These are phyloP conservation scores for Colletotrichum liriopes DNA, from an alignment of 2,329 filamentous ascomycete species.

Conservation along the genomic window DNA sequence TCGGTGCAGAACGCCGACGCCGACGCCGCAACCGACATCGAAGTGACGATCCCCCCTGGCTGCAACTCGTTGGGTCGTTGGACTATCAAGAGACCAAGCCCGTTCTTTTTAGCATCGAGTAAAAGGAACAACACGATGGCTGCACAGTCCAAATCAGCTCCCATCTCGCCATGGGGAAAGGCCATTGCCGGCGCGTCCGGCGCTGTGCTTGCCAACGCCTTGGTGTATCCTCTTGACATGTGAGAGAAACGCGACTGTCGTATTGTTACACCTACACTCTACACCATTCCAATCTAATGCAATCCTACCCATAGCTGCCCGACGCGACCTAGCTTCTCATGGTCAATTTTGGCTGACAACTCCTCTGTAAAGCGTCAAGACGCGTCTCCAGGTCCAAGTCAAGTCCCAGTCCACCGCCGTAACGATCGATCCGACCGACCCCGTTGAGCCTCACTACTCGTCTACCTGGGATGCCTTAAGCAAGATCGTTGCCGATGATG, in stretches of 20 bases:
- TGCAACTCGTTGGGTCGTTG: background rate
- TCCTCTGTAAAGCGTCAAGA: conserved; percentile 82
- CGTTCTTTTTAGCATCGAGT: background rate
- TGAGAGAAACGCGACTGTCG: conserved; percentile 64
- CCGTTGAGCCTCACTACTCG: conserved; percentile 80
- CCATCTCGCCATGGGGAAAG: conserved; percentile 91
- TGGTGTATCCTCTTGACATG: conserved; percentile 98
- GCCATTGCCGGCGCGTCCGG: conserved; percentile 94
- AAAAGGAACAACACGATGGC: conserved; percentile 57
- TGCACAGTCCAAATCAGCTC: conserved; percentile 74
- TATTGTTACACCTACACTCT: background rate
- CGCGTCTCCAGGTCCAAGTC: conserved; percentile 93
- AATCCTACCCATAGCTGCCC: background rate
- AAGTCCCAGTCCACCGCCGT: conserved; percentile 69
- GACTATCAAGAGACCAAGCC: background rate
- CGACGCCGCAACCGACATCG: conserved; percentile 48
- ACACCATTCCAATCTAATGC: background rate
- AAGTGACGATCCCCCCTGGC: conserved; percentile 14
- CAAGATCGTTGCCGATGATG: conserved; percentile 87
- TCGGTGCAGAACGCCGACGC: conserved; percentile 31
- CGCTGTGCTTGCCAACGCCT: conserved; percentile 92
- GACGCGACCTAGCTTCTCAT: background rate
- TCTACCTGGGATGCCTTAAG: conserved; percentile 90
- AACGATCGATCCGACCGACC: conserved; percentile 59
- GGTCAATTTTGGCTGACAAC: conserved; percentile 36